phyloP scores from a whole-genome alignment of 1,284 basidiomycete species.

The Apiotrichum domesticum region DNA sequence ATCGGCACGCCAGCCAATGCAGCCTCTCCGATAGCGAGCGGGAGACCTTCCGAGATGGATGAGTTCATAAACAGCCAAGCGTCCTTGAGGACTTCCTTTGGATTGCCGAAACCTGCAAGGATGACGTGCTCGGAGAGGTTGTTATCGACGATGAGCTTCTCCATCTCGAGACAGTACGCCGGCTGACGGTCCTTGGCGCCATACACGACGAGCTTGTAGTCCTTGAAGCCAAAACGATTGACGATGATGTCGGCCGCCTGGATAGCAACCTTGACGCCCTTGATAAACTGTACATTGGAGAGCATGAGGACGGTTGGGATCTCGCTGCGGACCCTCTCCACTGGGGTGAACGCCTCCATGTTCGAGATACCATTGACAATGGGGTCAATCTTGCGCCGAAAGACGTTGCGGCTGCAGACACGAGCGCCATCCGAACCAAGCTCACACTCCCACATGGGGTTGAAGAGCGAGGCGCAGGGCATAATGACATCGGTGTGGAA shows the following conservation, averaged over 20 bases:
- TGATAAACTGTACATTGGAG: constrained; percentile 16
- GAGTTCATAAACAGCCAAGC: constrained; percentile 17
- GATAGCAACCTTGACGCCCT: constrained; percentile 15
- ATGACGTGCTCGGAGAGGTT: constrained; percentile 7
- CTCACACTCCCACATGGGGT: constrained; percentile 14
- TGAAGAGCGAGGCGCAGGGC: constrained; percentile 12
- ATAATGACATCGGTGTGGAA: constrained; percentile 13
- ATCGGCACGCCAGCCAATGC: constrained; percentile 13
- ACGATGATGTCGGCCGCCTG: constrained; percentile 16
- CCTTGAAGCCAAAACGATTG: constrained; percentile 14
- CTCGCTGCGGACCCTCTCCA: constrained; percentile 10
- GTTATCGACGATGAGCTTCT: constrained; percentile 13
- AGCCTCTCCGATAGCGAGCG: constrained; percentile 12
- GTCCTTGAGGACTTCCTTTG: constrained; percentile 13
- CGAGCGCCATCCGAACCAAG: constrained; percentile 8
- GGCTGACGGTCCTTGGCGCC: constrained; percentile 15
- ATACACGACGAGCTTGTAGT: constrained; percentile 14
- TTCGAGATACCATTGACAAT: constrained; percentile 15
- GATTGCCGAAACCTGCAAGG: constrained; percentile 12
- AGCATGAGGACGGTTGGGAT: constrained; percentile 14
- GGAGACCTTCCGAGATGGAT: constrained; percentile 13
- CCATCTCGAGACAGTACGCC: constrained; percentile 13
- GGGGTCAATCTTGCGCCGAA: constrained; percentile 14
- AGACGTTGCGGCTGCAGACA: constrained; percentile 7
- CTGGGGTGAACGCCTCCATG: constrained; percentile 12